phyloP scores from a whole-genome alignment of 768 basidiomycete species.

The Rhodotorula babjevae region DNA sequence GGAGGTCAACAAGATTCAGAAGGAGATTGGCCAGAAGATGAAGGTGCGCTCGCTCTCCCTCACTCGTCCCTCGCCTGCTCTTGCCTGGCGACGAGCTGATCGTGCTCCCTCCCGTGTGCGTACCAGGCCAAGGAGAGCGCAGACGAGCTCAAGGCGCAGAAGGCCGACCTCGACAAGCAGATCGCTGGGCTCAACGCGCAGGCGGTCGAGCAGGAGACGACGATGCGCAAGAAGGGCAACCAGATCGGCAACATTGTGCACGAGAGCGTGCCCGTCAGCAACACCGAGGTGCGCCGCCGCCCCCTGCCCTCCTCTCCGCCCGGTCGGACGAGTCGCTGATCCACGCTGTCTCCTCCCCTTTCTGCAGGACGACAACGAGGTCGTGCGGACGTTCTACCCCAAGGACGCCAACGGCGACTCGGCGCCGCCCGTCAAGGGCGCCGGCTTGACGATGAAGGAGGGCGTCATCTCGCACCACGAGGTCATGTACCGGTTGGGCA shows the following conservation, averaged over 20 bases:
- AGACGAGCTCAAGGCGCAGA: conserved; percentile 75
- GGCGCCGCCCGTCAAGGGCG: conserved; percentile 33
- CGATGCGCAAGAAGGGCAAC: conserved; percentile 74
- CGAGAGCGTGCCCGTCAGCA: conserved; percentile 73
- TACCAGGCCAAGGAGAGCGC: conserved; percentile 85
- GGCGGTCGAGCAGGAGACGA: conserved; percentile 66
- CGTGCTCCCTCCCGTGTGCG: neutral
- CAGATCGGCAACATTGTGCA: conserved; percentile 90
- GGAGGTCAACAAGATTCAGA: conserved; percentile 83
- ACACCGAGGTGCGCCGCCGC: conserved; percentile 66
- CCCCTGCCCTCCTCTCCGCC: neutral
- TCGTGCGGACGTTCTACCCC: conserved; percentile 79
- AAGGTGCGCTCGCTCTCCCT: conserved; percentile 56
- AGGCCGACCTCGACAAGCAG: conserved; percentile 76
- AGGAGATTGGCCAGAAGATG: conserved; percentile 88
- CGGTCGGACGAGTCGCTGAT: neutral
- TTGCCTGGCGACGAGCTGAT: neutral
- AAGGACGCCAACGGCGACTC: conserved; percentile 65
- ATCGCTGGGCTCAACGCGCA: conserved; percentile 71
- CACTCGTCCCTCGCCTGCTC: too few relatives aligned
- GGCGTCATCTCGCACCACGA: conserved; percentile 96
- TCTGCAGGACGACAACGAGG: conserved; percentile 78
- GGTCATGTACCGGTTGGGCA: conserved; percentile 84
- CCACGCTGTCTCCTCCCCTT: neutral
- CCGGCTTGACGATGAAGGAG: conserved; percentile 48